A percentile compares a stretch with the other conserved stretches of the same genome.
Conservation (phyloP, 2,329 filamentous ascomycete genomes). For the Monilinia fructigena region DNA sequence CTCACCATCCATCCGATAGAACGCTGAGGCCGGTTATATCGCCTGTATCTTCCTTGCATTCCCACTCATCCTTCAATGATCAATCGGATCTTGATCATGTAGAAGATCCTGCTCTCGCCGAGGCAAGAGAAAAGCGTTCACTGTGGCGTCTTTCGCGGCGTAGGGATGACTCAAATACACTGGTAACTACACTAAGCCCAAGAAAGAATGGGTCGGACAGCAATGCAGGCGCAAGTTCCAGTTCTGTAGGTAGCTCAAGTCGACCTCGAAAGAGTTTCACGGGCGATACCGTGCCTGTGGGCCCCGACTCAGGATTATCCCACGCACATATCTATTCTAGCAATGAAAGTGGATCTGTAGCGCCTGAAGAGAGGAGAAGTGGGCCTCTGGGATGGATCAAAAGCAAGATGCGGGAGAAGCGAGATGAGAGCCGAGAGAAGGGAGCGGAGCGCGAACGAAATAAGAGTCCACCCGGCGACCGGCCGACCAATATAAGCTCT, state of each 20-base stretch:
- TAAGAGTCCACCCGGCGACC: slow-evolving; percentile 38
- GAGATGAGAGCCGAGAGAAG: slow-evolving; percentile 39
- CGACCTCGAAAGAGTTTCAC: slow-evolving; percentile 47
- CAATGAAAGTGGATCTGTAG: slow-evolving; percentile 35
- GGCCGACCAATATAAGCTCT: slow-evolving; percentile 26
- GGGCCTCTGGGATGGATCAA: slow-evolving; percentile 64
- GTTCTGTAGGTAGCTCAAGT: slow-evolving; percentile 62
- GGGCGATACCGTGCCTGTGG: slow-evolving; percentile 42
- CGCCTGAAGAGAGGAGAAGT: slow-evolving; percentile 46
- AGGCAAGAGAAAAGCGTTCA: slow-evolving; percentile 65
- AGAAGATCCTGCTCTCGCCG: slow-evolving; percentile 57
- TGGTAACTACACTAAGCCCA: slow-evolving; percentile 46
- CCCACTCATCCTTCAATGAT: slow-evolving; percentile 68
- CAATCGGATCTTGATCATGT: slow-evolving; percentile 75
- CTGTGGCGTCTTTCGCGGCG: slow-evolving; percentile 70
- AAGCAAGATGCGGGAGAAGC: slow-evolving; percentile 59
- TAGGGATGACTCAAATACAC: slow-evolving; percentile 52
- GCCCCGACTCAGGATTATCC: slow-evolving; percentile 36
- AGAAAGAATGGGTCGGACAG: slow-evolving; percentile 56
- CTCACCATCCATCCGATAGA: slow-evolving; percentile 33
- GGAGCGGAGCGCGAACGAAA: slow-evolving; percentile 37
- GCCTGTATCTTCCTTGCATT: slow-evolving; percentile 69
- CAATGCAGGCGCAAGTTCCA: slow-evolving; percentile 64
- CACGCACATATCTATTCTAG: slow-evolving; percentile 38
- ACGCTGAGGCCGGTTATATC: slow-evolving; percentile 66